phyloP scores from a whole-genome alignment of 495 filamentous ascomycete genomes.

The Podospora pseudocomata region DNA sequence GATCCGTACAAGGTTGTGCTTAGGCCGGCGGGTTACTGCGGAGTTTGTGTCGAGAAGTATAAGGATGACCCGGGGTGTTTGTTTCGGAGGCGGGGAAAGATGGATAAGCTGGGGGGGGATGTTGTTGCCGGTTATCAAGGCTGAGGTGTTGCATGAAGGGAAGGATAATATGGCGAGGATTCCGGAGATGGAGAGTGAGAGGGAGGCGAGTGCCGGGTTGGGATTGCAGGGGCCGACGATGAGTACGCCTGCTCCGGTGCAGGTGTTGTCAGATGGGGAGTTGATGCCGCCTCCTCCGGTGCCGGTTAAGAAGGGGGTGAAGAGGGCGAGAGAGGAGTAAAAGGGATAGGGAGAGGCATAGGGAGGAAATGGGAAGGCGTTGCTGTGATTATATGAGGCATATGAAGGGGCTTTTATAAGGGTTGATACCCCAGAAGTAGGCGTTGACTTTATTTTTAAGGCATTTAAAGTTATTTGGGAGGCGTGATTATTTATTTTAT shows the following conservation, averaged over 20 bases:
- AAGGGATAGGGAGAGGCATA: not conserved
- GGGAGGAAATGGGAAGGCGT: not conserved
- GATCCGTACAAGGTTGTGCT: conserved; percentile 17
- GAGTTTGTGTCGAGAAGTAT: conserved; percentile 13
- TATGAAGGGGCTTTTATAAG: not conserved
- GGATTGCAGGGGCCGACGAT: not conserved
- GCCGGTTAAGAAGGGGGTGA: not conserved
- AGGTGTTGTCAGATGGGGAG: not conserved
- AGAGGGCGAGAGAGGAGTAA: not conserved
- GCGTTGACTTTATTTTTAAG: not conserved
- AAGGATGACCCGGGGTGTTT: not conserved
- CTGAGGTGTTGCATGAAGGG: not conserved
- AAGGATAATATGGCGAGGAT: too few relatives aligned
- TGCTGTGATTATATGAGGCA: not conserved
- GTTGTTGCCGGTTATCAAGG: not conserved
- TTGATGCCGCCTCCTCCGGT: not conserved
- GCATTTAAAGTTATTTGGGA: not conserved
- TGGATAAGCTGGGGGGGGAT: not conserved
- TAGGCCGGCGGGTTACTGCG: conserved; percentile 20
- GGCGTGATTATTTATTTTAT: too few relatives aligned
- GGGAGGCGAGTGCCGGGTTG: not conserved
- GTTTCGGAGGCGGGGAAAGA: conserved; percentile 1
- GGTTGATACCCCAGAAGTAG: too few relatives aligned
- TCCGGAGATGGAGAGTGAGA: too few relatives aligned
- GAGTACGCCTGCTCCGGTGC: not conserved